Evolutionary conservation across 1,284 basidiomycete species (phyloP).

Genomic region (Apiotrichum veenhuisii): DNA sequence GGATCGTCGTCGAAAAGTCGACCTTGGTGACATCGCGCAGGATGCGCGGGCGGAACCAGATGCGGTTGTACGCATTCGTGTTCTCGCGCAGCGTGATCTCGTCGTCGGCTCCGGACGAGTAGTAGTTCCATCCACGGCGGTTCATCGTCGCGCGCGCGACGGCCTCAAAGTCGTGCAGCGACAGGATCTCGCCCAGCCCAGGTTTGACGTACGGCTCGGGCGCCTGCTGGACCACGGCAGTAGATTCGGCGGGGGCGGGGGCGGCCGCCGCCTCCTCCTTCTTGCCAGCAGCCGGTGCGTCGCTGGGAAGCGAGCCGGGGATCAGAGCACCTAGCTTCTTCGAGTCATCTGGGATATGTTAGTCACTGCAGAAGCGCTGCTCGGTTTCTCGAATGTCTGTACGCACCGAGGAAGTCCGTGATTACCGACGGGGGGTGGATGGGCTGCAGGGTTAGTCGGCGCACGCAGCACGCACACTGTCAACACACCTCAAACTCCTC

Average conservation of each 20-base stretch:
- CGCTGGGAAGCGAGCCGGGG: slow-evolving; percentile 53
- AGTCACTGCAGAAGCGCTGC: not conserved
- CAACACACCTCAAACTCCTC: slow-evolving; percentile 63
- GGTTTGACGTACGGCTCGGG: slow-evolving; percentile 53
- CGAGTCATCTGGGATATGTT: slow-evolving; percentile 22
- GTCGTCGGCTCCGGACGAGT: slow-evolving; percentile 80
- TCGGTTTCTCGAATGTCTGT: not conserved
- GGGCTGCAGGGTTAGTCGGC: slow-evolving; percentile 44
- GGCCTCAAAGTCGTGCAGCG: slow-evolving; percentile 86
- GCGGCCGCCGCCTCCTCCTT: slow-evolving; percentile 20
- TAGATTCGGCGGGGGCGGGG: slow-evolving; percentile 50
- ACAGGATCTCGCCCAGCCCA: slow-evolving; percentile 70
- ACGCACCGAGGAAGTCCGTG: slow-evolving; percentile 66
- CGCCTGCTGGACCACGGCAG: slow-evolving; percentile 5
- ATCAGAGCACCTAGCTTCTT: slow-evolving; percentile 63
- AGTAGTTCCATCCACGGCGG: slow-evolving; percentile 84
- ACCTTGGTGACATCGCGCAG: slow-evolving; percentile 73
- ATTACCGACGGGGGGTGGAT: slow-evolving; percentile 87
- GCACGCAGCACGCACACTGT: not conserved
- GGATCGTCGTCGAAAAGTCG: slow-evolving; percentile 75
- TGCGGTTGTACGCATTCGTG: slow-evolving; percentile 75
- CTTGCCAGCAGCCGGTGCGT: slow-evolving; percentile 7
- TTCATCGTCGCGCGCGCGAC: slow-evolving; percentile 70
- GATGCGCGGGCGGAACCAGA: slow-evolving; percentile 91
- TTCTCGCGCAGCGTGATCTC: slow-evolving; percentile 87